These are phyloP conservation scores for Penicillium freii DNA, from an alignment of 2,329 filamentous ascomycete species.

Conservation along the genomic window DNA sequence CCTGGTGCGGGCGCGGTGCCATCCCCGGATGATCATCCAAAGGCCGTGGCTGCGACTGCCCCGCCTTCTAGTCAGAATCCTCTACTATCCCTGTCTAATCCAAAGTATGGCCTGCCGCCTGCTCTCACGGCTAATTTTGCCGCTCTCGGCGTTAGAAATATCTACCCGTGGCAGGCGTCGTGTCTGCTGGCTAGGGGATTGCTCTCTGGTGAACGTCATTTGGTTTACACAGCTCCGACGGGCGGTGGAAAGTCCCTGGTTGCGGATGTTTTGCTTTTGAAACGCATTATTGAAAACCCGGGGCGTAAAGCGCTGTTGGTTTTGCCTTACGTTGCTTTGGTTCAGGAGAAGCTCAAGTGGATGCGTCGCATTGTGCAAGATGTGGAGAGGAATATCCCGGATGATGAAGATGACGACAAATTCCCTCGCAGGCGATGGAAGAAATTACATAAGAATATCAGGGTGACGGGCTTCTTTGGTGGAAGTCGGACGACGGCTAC, in stretches of 20 bases:
- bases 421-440: constrained; percentile 53
- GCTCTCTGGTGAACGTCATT: constrained; percentile 62
- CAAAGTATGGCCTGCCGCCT: constrained; percentile 61
- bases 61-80: constrained; percentile 43
- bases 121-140: constrained; percentile 64
- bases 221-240: constrained; percentile 78
- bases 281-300: constrained; percentile 63
- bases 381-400: constrained; percentile 47
- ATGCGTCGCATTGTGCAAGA: constrained; percentile 65
- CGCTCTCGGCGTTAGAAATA: constrained; percentile 65
- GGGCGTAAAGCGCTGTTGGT: constrained; percentile 68
- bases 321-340: constrained; percentile 73
- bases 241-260: constrained; percentile 76
- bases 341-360: constrained; percentile 77
- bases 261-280: constrained; percentile 70
- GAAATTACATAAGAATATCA: constrained; percentile 58
- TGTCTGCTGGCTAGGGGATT: constrained; percentile 68
- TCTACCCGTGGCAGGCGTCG: constrained; percentile 77
- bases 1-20: constrained; percentile 22
- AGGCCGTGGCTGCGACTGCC: constrained; percentile 51
- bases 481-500: constrained; percentile 65
- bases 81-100: constrained; percentile 60
- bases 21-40: constrained; percentile 15
- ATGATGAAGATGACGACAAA: constrained; percentile 31
- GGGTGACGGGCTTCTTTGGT: constrained; percentile 72